Base-by-base conservation (phyloP, 768 basidiomycete species). In the Lactifluus echinatus region DNA sequence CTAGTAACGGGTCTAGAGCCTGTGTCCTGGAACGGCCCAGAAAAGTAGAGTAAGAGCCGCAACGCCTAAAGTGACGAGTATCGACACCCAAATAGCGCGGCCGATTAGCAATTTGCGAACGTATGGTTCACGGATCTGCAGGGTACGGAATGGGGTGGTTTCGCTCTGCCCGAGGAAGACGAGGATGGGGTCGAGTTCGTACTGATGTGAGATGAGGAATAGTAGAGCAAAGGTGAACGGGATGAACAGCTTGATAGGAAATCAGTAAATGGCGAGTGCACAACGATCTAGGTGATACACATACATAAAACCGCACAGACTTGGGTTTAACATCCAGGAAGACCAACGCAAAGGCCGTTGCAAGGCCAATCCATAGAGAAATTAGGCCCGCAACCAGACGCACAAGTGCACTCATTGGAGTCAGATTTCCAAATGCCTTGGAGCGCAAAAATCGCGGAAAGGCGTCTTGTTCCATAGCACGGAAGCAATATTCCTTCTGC, bases 401-500 rank as follows among this genome's bases (percentile, higher is more conserved):
- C 17, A 93, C 85, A 51, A 96, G 80, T 0, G 90, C 84, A 21
- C 89, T 89, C 63, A 96, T 78, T 17, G 94, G 93, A 2, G 96
- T 97, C 52, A 99, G 74, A 70, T 98, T 99, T 28, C 93, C 92
- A 67, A 97, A 98, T n/a, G 94, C 94, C 73, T 98, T 99, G 2
- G 91, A 85, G 57, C 96, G 80, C 47, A 99, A 76, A 79, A 99
- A 98, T 5, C 95, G 81, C 42, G 90, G 91, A 74, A 90, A 93
- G 17, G 90, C 91, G 63, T 93, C 90, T 71, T 94, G 91, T 66
- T 96, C 93, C 85, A 97, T 93, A 0, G 91, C 90, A 45, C 89
- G 82, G 79, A 93, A 95, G 68, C 92, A 91, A 67, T 95, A 96
- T 67, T 96, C 93, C 75, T 98, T 97, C 75, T 98, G 95, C 0